Conservation (phyloP, 257 asterid genomes). For the Solanum virginianum region DNA sequence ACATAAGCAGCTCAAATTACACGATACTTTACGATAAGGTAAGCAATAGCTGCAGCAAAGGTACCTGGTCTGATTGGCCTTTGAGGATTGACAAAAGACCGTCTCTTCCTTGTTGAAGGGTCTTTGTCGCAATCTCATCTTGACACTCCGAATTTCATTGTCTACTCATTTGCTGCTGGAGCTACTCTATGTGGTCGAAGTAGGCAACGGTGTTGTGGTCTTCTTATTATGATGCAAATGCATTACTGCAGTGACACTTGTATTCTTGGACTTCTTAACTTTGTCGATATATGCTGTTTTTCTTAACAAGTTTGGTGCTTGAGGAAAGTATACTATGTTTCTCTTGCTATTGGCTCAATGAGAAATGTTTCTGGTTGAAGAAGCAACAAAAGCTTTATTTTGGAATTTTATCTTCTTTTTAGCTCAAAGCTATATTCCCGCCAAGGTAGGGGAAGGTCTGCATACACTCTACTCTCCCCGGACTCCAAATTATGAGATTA, state of each 20-base stretch:
- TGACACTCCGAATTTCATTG: not conserved
- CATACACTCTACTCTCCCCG: not conserved
- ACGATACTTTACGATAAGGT: slow-evolving; percentile 40
- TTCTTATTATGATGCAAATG: not conserved
- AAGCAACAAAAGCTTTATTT: not conserved
- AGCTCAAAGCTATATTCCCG: not conserved
- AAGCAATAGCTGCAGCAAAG: slow-evolving; percentile 17
- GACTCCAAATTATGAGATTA: not conserved
- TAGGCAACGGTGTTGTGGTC: not conserved
- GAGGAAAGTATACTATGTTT: not conserved
- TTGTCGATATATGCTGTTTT: not conserved
- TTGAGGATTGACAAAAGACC: not conserved
- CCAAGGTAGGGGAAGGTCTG: not conserved
- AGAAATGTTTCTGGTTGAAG: not conserved
- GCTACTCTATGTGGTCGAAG: not conserved
- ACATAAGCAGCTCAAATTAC: slow-evolving; percentile 54
- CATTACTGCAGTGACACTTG: not conserved
- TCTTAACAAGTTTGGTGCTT: not conserved
- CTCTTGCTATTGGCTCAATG: not conserved
- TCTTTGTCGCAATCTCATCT: not conserved
- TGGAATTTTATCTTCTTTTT: not conserved
- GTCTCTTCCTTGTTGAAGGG: not conserved
- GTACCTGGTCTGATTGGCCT: not conserved
- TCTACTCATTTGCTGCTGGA: not conserved
- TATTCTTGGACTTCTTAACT: not conserved